These are phyloP conservation scores for Triticum dicoccoides DNA, from an alignment of 176 grass and related monocot genomes.

Conservation along the genomic window DNA sequence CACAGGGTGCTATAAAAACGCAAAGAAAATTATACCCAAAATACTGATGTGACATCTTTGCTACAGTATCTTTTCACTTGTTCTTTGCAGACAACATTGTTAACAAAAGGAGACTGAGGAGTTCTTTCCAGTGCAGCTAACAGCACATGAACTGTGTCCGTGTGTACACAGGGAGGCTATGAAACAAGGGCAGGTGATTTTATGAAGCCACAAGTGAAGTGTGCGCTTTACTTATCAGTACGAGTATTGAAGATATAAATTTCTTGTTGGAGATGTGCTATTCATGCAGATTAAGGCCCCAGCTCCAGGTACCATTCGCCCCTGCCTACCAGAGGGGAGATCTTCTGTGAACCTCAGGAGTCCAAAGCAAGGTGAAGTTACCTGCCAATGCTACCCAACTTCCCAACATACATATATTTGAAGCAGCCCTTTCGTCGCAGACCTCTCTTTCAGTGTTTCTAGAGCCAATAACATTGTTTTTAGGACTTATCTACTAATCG, in stretches of 20 bases:
- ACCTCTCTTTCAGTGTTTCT: neutral
- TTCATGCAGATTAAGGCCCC: neutral
- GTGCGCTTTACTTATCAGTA: neutral
- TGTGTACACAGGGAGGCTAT: neutral
- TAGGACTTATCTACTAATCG: neutral
- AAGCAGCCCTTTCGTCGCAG: neutral
- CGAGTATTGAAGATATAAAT: neutral
- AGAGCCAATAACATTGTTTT: neutral
- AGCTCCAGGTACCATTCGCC: neutral
- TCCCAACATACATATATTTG: neutral
- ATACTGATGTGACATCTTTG: neutral
- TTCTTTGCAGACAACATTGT: neutral
- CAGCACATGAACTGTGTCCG: neutral
- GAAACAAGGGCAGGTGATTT: neutral
- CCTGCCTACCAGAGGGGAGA: neutral
- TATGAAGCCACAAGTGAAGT: neutral
- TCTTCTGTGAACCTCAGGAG: neutral
- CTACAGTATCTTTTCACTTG: neutral
- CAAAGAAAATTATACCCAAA: neutral
- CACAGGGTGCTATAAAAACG: neutral
- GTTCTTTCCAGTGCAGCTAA: slow-evolving; percentile 6
- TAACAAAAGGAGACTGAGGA: neutral
- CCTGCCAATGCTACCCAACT: neutral
- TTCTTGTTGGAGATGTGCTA: neutral
- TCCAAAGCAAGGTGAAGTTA: neutral